Base-by-base conservation (phyloP, 495 filamentous ascomycete genomes). In the Endocarpon pusillum region DNA sequence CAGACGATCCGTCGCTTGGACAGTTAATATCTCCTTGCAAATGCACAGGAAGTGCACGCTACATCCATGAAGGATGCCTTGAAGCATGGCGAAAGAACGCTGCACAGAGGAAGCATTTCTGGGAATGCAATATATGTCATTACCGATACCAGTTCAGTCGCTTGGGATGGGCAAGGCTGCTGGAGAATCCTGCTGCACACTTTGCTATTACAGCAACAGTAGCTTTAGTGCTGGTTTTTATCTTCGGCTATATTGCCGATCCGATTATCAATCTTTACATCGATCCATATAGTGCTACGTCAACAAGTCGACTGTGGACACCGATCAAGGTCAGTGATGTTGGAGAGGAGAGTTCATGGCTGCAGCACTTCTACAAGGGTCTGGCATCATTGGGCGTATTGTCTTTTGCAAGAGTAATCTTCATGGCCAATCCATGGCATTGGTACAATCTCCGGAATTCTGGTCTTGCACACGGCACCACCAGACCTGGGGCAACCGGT, bases 31-130 rank as follows among this genome's bases (percentile, higher is more conserved):
- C 81, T 19, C 89, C 89, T 3, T 97, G 89, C 64, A 73, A 75
- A 53, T 97, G 89, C 62, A 87, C 80, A 57, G 89, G 89, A 35
- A 81, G 77, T 10, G 81, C 85, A 37, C 77, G 78, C 55, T 94
- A 92, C 60, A 85, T 96, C 21, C 89, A 97, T 52, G 81, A 93
- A 51, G 80, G 73, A n/a, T 97, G 89, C 52, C 62, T 97, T 14
- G 75, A 86, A 48, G 57, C 64, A 20, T 96, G 89, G 89, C 75
- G 89, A 38, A 63, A 75, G 33, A 63, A 78, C 4, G 45, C 58
- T 19, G 73, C 77, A 41, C 64, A 70, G 33, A 58, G 63, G 32
- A 56, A 73, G 29, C 80, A 81, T 43, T 92, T 69, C 58, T 94
- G 75, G 72, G 64, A 80, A 42, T 97, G 89, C 53, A 81, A 80